Base-by-base conservation (phyloP, 129 eudicot genomes). In the Tagetes erecta region DNA sequence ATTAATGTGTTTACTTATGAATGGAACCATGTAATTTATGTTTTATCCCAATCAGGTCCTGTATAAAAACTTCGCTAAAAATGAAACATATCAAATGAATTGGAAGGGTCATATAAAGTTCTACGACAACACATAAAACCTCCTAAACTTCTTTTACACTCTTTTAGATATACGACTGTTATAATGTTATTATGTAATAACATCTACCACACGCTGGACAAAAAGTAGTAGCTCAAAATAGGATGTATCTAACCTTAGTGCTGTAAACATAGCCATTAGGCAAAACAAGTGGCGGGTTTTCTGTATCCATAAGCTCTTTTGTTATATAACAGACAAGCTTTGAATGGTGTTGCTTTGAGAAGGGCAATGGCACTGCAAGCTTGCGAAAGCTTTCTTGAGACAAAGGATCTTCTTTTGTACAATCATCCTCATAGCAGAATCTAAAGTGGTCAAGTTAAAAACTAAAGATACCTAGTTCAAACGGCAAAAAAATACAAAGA, bases 241-340 rank as follows among this genome's bases (percentile, higher is more conserved):
- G 56, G 30, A 52, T 9, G 45, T 33, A 27, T 14, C 74, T 64
- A 68, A 95, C 99, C 99, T 95, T 95, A 5, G 91, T 91, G 86
- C 99, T 95, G 86, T 95, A 95, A 67, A 95, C 99, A 62, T 91
- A 84, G 78, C 99, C 99, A 65, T 95, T 95, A 0, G 99, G 97
- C 71, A 95, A 76, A 69, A 95, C 99, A 45, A 95, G 90, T 45
- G 99, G 99, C 2, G 97, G 99, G 76, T 95, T 91, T 80, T 95
- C 99, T 30, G 99, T 91, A 76, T 95, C 99, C 99, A 95, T 95
- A 4, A 88, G 76, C 77, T 95, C 99, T 87, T 95, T 95, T 14
- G 87, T 95, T 75, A 95, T 88, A 83, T 83, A 88, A 77, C 99
- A 95, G 14, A 95, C 99, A 72, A 95, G 99, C 78, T 95, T 95